Percentiles rank a stretch among this genome's conserved stretches.
phyloP scores from a whole-genome alignment of 768 basidiomycete species.

The Lyophyllum decastes region DNA sequence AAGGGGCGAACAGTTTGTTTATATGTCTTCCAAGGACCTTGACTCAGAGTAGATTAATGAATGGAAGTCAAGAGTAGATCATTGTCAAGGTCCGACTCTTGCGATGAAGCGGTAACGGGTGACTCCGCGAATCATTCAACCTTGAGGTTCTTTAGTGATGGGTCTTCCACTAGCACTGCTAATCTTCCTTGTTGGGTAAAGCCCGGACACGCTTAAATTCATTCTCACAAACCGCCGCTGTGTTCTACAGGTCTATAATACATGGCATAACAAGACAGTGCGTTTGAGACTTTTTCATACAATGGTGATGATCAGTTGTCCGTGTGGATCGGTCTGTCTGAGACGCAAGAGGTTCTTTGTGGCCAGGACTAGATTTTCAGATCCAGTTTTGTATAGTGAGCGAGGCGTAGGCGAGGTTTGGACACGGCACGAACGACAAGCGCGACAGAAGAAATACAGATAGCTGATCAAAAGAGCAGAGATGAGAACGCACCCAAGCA shows the following conservation, averaged over 20 bases:
- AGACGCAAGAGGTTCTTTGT: slow-evolving; percentile 73
- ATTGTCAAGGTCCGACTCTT: slow-evolving; percentile 9
- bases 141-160: too few relatives aligned
- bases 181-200: too few relatives aligned
- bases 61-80: slow-evolving; percentile 4
- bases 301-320: slow-evolving; percentile 21
- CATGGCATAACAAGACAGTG: neutral
- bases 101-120: neutral
- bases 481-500: slow-evolving; percentile 62
- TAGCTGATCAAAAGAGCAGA: neutral
- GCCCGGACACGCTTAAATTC: too few relatives aligned
- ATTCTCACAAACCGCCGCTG: too few relatives aligned
- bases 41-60: slow-evolving; percentile 11
- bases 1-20: slow-evolving; percentile 4
- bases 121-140: too few relatives aligned
- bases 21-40: neutral
- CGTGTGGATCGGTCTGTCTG: slow-evolving; percentile 63
- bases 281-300: neutral
- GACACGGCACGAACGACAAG: neutral
- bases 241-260: neutral
- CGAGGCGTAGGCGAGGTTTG: neutral
- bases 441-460: neutral
- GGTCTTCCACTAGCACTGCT: too few relatives aligned
- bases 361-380: slow-evolving; percentile 55
- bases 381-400: slow-evolving; percentile 7